These are phyloP conservation scores for Talaromyces adpressus DNA, from an alignment of 495 filamentous ascomycete genomes.

Conservation along the genomic window DNA sequence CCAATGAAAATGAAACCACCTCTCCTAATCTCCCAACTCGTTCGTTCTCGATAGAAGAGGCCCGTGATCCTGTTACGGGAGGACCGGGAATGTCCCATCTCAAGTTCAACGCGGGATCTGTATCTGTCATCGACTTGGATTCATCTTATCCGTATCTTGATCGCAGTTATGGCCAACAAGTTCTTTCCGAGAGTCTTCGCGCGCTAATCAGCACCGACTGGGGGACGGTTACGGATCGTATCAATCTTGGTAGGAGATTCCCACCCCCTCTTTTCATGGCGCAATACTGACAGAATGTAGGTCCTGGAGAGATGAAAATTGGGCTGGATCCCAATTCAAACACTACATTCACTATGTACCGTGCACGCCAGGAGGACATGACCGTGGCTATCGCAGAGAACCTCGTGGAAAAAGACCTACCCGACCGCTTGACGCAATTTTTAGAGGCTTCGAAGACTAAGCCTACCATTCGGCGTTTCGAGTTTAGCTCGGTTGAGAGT, in stretches of 20 bases:
- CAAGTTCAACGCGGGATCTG: constrained; percentile 33
- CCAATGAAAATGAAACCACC: constrained; percentile 53
- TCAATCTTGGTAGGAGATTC: constrained; percentile 51
- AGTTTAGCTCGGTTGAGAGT: constrained; percentile 36
- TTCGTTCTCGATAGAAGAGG: constrained; percentile 56
- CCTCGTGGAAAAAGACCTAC: constrained; percentile 47
- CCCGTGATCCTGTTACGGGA: constrained; percentile 22
- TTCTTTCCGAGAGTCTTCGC: constrained; percentile 63
- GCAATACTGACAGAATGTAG: constrained; percentile 18
- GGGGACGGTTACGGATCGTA: constrained; percentile 65
- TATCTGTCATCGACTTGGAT: constrained; percentile 48
- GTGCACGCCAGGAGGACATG: constrained; percentile 59
- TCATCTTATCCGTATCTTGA: constrained; percentile 28
- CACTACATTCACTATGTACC: constrained; percentile 55
- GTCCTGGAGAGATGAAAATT: constrained; percentile 64
- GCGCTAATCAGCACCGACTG: constrained; percentile 58
- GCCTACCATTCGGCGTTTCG: constrained; percentile 35
- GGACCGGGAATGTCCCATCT: constrained; percentile 25
- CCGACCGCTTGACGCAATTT: constrained; percentile 46
- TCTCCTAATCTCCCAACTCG: constrained; percentile 55
- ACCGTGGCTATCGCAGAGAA: constrained; percentile 63
- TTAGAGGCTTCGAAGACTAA: constrained; percentile 36
- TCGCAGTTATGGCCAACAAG: constrained; percentile 44
- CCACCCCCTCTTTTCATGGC: background rate
- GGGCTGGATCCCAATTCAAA: constrained; percentile 49